phyloP scores from a whole-genome alignment of 2,329 filamentous ascomycete species.

The Fusarium sp. region DNA sequence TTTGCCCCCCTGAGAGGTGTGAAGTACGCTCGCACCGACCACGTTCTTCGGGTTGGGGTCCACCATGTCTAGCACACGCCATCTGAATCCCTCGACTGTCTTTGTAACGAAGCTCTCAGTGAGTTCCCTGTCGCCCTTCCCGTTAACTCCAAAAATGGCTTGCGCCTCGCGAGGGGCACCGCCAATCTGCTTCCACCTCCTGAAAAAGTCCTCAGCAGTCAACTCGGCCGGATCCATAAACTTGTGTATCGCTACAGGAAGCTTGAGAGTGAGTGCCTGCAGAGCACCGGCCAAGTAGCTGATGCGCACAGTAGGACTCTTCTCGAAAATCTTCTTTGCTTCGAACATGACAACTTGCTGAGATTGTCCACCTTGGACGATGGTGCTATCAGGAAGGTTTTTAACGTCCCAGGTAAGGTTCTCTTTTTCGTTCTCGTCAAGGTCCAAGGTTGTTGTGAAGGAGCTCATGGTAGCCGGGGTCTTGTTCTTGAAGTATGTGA shows the following conservation, averaged over 20 bases:
- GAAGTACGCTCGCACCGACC: conserved; percentile 88
- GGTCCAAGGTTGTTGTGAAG: conserved; percentile 93
- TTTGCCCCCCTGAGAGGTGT: conserved; percentile 86
- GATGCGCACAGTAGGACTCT: conserved; percentile 90
- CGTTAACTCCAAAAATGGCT: conserved; percentile 78
- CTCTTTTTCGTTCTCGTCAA: conserved; percentile 73
- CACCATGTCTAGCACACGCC: conserved; percentile 85
- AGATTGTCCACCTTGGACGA: conserved; percentile 79
- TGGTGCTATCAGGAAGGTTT: conserved; percentile 84
- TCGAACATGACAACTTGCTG: conserved; percentile 97
- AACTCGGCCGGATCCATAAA: conserved; percentile 96
- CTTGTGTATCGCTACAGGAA: conserved; percentile 90
- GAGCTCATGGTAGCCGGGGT: conserved; percentile 85
- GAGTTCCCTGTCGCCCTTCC: conserved; percentile 68
- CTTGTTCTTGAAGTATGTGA: conserved; percentile 97
- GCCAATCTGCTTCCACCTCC: conserved; percentile 98
- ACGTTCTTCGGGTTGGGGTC: conserved; percentile 95
- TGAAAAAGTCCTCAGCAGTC: conserved; percentile 94
- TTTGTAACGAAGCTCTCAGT: conserved; percentile 76
- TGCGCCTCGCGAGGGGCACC: conserved; percentile 88
- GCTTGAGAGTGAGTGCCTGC: conserved; percentile 89
- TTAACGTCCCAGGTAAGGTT: conserved; percentile 88
- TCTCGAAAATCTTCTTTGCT: conserved; percentile 81
- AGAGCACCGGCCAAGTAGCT: conserved; percentile 94
- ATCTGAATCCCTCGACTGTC: conserved; percentile 86